Conservation (phyloP, 208 protist species). For the Leishmania arabica region DNA sequence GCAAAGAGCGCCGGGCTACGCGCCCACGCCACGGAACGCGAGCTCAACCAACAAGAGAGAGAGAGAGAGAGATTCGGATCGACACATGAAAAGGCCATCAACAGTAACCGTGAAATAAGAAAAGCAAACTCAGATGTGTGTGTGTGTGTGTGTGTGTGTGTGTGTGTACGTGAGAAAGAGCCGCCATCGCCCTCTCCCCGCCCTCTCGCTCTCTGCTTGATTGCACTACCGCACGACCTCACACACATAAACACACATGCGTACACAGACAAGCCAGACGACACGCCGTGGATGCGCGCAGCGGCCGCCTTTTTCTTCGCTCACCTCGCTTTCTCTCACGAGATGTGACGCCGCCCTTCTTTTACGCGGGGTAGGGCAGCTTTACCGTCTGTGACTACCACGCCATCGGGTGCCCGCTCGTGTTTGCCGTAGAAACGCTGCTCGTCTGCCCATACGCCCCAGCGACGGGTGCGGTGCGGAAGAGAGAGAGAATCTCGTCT, state of each 20-base stretch:
- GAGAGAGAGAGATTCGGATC: background rate
- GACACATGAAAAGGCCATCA: background rate
- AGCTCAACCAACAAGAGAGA: background rate
- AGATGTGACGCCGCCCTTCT: background rate
- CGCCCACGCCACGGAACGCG: background rate
- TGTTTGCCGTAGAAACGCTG: background rate
- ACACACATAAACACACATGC: background rate
- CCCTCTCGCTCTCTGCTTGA: background rate
- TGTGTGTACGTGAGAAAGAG: background rate
- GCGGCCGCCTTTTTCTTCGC: background rate
- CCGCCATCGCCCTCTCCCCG: background rate
- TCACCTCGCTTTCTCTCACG: background rate
- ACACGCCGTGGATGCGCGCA: background rate
- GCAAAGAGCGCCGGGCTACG: background rate
- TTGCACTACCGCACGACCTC: background rate
- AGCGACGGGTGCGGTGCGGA: slow-evolving; percentile 29
- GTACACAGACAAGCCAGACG: background rate
- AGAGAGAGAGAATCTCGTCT: slow-evolving; percentile 72
- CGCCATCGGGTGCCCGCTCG: slow-evolving; percentile 28
- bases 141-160: background rate
- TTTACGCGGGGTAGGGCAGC: slow-evolving; percentile 35
- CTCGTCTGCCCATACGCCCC: slow-evolving; percentile 6
- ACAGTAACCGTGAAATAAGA: background rate
- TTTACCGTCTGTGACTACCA: slow-evolving; percentile 52
- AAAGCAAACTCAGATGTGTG: background rate